phyloP scores from a whole-genome alignment of 2,329 filamentous ascomycete species.

The Trichoderma afroharzianum region DNA sequence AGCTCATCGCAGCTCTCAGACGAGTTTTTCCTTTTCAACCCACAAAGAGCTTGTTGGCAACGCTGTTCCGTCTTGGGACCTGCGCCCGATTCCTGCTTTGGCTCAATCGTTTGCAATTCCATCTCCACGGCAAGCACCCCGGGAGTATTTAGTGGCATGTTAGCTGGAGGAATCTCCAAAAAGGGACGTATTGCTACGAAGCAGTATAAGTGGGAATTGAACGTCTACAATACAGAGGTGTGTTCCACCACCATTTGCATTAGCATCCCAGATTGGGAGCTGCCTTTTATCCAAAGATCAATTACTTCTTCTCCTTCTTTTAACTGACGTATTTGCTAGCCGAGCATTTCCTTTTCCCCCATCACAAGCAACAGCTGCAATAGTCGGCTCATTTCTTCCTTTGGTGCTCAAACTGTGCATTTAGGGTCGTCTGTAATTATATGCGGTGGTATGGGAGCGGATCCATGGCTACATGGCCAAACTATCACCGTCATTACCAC shows the following conservation, averaged over 20 bases:
- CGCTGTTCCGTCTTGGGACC: conserved; percentile 37
- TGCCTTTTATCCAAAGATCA: neutral
- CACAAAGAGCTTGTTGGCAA: conserved; percentile 42
- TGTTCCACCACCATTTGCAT: conserved; percentile 18
- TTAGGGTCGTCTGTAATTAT: conserved; percentile 24
- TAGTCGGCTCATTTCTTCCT: conserved; percentile 26
- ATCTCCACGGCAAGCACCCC: conserved; percentile 22
- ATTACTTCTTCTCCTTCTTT: neutral
- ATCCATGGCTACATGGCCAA: conserved; percentile 28
- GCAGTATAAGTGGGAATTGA: conserved; percentile 62
- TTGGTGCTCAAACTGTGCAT: conserved; percentile 31
- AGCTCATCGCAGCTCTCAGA: conserved; percentile 46
- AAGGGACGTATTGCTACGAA: conserved; percentile 61
- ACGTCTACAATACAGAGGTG: conserved; percentile 37
- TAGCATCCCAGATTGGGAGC: neutral
- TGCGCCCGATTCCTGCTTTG: conserved; percentile 40
- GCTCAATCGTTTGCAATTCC: conserved; percentile 38
- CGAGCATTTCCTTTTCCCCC: conserved; percentile 26
- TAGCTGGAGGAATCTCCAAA: conserved; percentile 67
- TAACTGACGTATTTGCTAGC: conserved; percentile 20
- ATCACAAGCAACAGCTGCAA: neutral
- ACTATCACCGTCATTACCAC: conserved; percentile 19
- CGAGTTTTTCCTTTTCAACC: conserved; percentile 52
- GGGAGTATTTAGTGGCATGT: conserved; percentile 51
- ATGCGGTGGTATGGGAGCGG: conserved; percentile 34